phyloP scores from a whole-genome alignment of 805 yeast species.

The Wickerhamomyces pijperi region DNA sequence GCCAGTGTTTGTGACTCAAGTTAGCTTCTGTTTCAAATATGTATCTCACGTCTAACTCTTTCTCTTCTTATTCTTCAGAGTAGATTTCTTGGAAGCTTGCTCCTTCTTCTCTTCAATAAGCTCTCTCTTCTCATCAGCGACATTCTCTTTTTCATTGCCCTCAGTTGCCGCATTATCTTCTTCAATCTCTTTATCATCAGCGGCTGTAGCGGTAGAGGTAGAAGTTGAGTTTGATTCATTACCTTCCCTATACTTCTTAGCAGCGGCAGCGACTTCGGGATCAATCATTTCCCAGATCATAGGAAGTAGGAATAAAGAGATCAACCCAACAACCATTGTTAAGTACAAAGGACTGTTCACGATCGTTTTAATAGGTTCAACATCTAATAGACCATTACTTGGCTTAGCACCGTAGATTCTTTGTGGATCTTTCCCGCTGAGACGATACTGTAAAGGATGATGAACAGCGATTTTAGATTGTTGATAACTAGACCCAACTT shows the following conservation, averaged over 20 bases:
- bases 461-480: constrained; percentile 3
- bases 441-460: constrained; percentile 15
- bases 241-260: constrained; percentile 19
- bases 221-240: too few species aligned
- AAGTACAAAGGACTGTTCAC: constrained; percentile 27
- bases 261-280: constrained; percentile 26
- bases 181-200: too few species aligned
- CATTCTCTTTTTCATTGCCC: background rate
- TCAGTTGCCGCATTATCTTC: background rate
- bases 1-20: too few species aligned
- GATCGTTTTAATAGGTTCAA: constrained; percentile 27
- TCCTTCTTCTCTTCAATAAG: background rate
- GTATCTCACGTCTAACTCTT: background rate
- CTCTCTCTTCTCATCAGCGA: background rate
- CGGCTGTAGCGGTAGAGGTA: too few species aligned
- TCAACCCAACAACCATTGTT: constrained; percentile 18
- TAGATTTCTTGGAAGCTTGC: background rate
- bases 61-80: constrained; percentile 1
- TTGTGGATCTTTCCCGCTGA: too few species aligned
- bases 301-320: constrained; percentile 21
- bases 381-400: constrained; percentile 20
- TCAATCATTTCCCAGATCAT: constrained; percentile 27
- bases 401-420: too few species aligned
- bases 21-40: too few species aligned
- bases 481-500: constrained; percentile 5